Evolutionary conservation across 2,329 filamentous ascomycete species (phyloP).

Genomic region (Thelonectria discophora): DNA sequence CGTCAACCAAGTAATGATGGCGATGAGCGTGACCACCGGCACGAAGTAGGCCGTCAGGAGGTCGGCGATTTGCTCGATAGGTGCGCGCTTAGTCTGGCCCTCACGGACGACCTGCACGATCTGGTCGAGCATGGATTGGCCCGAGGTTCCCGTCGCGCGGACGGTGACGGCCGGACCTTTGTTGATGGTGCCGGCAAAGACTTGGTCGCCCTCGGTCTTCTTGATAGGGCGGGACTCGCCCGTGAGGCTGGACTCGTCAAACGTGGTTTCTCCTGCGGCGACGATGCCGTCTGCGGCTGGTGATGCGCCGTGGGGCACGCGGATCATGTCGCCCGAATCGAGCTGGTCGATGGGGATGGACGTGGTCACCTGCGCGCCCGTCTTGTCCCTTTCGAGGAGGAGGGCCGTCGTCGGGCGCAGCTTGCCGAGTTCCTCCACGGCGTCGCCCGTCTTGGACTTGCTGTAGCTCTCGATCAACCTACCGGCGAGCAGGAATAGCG

Average conservation of each 20-base stretch:
- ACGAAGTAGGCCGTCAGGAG: slow-evolving; percentile 80
- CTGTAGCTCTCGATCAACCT: slow-evolving; percentile 88
- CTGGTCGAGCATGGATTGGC: slow-evolving; percentile 80
- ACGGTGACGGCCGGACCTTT: slow-evolving; percentile 70
- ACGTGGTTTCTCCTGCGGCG: slow-evolving; percentile 69
- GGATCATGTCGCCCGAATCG: slow-evolving; percentile 77
- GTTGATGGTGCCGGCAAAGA: slow-evolving; percentile 80
- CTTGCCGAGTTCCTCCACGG: slow-evolving; percentile 80
- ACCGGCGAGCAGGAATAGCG: slow-evolving; percentile 81
- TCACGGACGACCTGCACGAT: slow-evolving; percentile 81
- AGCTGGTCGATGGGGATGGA: slow-evolving; percentile 71
- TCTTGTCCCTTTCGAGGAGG: slow-evolving; percentile 63
- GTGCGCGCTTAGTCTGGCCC: slow-evolving; percentile 78
- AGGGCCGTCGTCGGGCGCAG: slow-evolving; percentile 80
- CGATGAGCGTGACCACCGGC: slow-evolving; percentile 74
- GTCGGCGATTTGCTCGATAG: slow-evolving; percentile 79
- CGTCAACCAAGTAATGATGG: slow-evolving; percentile 74
- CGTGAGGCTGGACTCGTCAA: slow-evolving; percentile 92
- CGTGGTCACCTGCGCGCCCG: slow-evolving; percentile 49
- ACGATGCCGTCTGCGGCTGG: slow-evolving; percentile 84
- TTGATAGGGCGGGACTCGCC: slow-evolving; percentile 75
- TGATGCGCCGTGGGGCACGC: slow-evolving; percentile 80
- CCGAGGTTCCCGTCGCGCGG: slow-evolving; percentile 69
- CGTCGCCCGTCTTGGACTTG: slow-evolving; percentile 89
- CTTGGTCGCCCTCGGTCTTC: slow-evolving; percentile 69